Conservation (phyloP, 2,329 filamentous ascomycete genomes). For the Epichloe festucae region DNA sequence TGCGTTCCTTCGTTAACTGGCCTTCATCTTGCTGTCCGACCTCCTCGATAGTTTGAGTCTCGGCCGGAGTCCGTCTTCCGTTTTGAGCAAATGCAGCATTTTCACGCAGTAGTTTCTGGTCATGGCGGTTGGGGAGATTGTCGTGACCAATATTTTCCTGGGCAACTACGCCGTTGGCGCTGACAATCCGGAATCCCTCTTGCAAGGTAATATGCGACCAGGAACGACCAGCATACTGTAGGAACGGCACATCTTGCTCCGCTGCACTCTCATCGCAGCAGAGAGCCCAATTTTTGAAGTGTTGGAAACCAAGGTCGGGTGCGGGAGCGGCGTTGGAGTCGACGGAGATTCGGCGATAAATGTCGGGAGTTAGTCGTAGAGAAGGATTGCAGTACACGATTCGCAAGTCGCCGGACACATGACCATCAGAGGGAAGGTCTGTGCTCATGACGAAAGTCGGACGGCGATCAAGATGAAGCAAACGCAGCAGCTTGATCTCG, state of each 20-base stretch:
- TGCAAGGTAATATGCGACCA: slow-evolving; percentile 4
- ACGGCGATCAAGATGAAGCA: slow-evolving; percentile 28
- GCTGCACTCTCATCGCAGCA: background rate
- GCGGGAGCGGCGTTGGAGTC: background rate
- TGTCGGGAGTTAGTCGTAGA: background rate
- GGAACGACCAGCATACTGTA: slow-evolving; percentile 5
- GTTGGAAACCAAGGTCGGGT: background rate
- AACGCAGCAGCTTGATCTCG: slow-evolving; percentile 23
- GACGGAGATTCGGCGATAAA: slow-evolving; percentile 1
- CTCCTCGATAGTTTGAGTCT: slow-evolving; percentile 1
- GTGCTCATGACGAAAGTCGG: slow-evolving; percentile 26
- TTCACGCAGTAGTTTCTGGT: background rate
- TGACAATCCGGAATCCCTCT: slow-evolving; percentile 2
- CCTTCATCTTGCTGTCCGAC: slow-evolving; percentile 12
- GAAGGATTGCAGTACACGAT: slow-evolving; percentile 25
- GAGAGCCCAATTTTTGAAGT: slow-evolving; percentile 4
- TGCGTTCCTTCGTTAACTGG: slow-evolving; percentile 12
- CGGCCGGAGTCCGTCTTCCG: background rate
- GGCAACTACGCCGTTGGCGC: slow-evolving; percentile 11
- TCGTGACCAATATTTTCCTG: slow-evolving; percentile 6
- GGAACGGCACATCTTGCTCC: slow-evolving; percentile 1
- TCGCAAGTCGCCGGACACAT: slow-evolving; percentile 5
- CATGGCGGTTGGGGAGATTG: background rate
- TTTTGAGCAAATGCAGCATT: background rate
- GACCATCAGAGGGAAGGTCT: slow-evolving; percentile 7